Evolutionary conservation across 768 basidiomycete genomes (phyloP), one percentile per base, ranked within the genome.

Genomic region (Tricholoma sp.): DNA sequence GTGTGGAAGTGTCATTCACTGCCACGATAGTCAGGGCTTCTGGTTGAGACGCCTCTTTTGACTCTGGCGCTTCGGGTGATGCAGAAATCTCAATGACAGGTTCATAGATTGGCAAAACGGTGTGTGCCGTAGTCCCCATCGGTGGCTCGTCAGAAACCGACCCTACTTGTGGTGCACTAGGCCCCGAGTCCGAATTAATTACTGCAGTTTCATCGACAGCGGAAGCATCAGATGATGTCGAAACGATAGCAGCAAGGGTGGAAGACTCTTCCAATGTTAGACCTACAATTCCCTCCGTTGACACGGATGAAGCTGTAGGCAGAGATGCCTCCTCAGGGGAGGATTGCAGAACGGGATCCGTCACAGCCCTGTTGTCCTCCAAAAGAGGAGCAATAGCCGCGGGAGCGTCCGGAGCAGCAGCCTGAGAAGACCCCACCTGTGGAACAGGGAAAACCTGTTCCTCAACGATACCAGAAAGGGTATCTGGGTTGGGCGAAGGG

Each of bases 351-450:
- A 34, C 24, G 41, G 56, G 22, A 16, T 46, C 54, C 5, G 32
- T n/a, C 47, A 51, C 59, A 32, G 62, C 55, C 2, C 70, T 70
- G 61, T 69, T 72, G 60, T 73, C 68, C 64, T 79, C 75, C 22
- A 67, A 61, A 4, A 71, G 74, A 12, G 77, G 76, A 4, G 76
- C 66, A 45, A 75, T 72, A 58, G 69, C 32, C 12, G 78, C 72
- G 39, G 74, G 72, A 2, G 76, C 65, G 16, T 46, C 41, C 22
- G 63, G 61, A 16, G 57, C 35, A 19, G 35, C 57, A 19, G n/a
- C n/a, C n/a, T n/a, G n/a, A n/a, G 61, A 56, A 37, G 62, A 45
- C 31, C 52, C 59, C 19, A 62, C 58, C 31, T 55, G 57, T 18
- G 57, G 63, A 27, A 66, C 55, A 39, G 49, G 55, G 16, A 62